Percentiles rank a stretch among this genome's conserved stretches.
Conservation (phyloP, 305 asterid genomes). For the Solanum hybrid region DNA sequence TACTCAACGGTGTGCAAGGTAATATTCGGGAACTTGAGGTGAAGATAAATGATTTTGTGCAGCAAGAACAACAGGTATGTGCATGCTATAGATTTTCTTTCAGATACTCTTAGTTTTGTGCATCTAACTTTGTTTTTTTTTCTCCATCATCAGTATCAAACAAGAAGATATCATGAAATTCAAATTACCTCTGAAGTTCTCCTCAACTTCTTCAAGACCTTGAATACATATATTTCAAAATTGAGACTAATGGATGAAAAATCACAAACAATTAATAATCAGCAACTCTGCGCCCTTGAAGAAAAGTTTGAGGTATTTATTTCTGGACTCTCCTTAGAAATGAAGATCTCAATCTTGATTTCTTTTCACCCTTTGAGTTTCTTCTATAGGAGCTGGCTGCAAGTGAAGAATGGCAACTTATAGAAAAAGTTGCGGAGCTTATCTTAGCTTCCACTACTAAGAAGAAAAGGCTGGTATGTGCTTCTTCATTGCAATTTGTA, state of each 20-base stretch:
- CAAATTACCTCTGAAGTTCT: constrained; percentile 32
- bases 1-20: constrained; percentile 26
- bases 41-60: constrained; percentile 19
- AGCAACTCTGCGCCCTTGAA: not conserved
- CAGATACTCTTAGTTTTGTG: not conserved
- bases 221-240: constrained; percentile 11
- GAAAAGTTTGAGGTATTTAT: constrained; percentile 9
- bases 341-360: not conserved
- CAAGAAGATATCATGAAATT: constrained; percentile 24
- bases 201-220: constrained; percentile 29
- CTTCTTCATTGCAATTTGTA: not conserved
- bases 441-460: constrained; percentile 1
- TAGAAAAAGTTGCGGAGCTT: constrained; percentile 8
- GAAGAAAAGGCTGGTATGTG: constrained; percentile 3
- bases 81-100: not conserved
- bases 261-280: not conserved
- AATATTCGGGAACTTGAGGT: constrained; percentile 22
- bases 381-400: constrained; percentile 8
- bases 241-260: constrained; percentile 8
- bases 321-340: not conserved
- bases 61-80: constrained; percentile 35
- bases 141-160: constrained; percentile 28
- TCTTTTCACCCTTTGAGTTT: not conserved
- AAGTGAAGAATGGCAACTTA: constrained; percentile 5
- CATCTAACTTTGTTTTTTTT: not conserved